Evolutionary conservation across 2,329 filamentous ascomycete species (phyloP).

Genomic region (Aspergillus sp.): DNA sequence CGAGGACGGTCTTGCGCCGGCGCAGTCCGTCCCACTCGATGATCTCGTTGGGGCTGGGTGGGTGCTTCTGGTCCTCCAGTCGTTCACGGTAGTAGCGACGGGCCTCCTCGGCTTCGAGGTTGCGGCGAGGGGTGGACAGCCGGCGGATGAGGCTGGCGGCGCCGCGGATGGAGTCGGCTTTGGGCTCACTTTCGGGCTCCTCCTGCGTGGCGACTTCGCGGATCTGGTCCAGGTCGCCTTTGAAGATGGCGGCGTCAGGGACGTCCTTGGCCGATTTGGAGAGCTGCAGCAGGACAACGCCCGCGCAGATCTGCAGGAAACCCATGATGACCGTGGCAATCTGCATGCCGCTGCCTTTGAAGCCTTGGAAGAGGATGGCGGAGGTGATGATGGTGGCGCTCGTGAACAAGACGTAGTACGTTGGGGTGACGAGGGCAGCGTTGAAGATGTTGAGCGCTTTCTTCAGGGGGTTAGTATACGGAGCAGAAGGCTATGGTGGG

Average conservation of each 20-base stretch:
- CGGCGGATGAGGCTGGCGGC: constrained; percentile 82
- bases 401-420: constrained; percentile 98
- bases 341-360: constrained; percentile 77
- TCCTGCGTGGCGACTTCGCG: constrained; percentile 93
- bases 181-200: constrained; percentile 93
- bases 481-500: neutral
- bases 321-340: constrained; percentile 91
- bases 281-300: constrained; percentile 89
- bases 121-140: constrained; percentile 71
- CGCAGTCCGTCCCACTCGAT: constrained; percentile 92
- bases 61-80: constrained; percentile 65
- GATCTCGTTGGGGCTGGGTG: constrained; percentile 74
- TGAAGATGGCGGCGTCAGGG: constrained; percentile 87
- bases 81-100: constrained; percentile 78
- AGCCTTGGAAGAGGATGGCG: constrained; percentile 86
- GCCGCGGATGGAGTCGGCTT: constrained; percentile 92
- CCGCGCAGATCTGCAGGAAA: constrained; percentile 89
- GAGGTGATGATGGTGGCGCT: constrained; percentile 93
- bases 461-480: constrained; percentile 49
- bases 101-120: constrained; percentile 77
- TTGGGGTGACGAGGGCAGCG: constrained; percentile 92
- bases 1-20: constrained; percentile 62
- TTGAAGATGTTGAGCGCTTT: constrained; percentile 99
- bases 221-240: constrained; percentile 89
- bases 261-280: constrained; percentile 98